Percentiles rank a stretch among this genome's conserved stretches.
phyloP scores from a whole-genome alignment of 2,329 filamentous ascomycete genomes.

The Trichothecium roseum region DNA sequence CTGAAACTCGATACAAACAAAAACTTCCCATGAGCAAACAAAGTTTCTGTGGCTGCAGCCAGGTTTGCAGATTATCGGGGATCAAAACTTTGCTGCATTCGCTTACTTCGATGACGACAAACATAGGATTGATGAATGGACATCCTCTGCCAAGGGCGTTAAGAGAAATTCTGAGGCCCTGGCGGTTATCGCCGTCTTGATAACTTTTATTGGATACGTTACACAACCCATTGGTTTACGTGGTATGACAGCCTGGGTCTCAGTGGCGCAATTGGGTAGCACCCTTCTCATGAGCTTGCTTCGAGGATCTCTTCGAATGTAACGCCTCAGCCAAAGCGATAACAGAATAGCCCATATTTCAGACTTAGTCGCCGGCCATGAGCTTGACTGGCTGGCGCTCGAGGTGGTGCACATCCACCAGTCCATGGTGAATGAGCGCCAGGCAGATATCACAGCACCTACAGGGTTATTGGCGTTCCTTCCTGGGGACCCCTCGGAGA shows the following conservation, averaged over 20 bases:
- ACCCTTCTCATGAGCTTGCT: slow-evolving; percentile 11
- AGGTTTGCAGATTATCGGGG: slow-evolving; percentile 10
- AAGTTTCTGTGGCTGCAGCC: slow-evolving; percentile 11
- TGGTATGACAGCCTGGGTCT: slow-evolving; percentile 10
- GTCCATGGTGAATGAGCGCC: no score
- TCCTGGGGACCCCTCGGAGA: no score
- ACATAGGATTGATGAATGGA: slow-evolving; percentile 5
- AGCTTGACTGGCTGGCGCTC: slow-evolving; percentile 16
- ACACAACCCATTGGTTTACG: slow-evolving; percentile 12
- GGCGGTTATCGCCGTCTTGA: slow-evolving; percentile 3
- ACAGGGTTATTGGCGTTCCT: no score
- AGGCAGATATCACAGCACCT: no score
- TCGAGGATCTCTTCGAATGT: slow-evolving; percentile 8
- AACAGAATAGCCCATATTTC: slow-evolving; percentile 7
- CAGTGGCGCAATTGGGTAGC: slow-evolving; percentile 9
- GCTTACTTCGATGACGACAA: slow-evolving; percentile 7
- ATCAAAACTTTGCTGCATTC: slow-evolving; percentile 14
- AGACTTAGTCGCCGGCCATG: slow-evolving; percentile 8
- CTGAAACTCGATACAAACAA: slow-evolving; percentile 6
- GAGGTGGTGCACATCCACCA: no score
- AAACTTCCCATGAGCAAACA: neutral
- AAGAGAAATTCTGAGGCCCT: neutral
- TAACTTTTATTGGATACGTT: slow-evolving; percentile 7
- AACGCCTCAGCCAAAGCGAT: slow-evolving; percentile 7
- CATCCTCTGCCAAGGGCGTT: slow-evolving; percentile 5